Evolutionary conservation across 2,329 filamentous ascomycete species (phyloP).

Genomic region (Hypoxylon sp.): DNA sequence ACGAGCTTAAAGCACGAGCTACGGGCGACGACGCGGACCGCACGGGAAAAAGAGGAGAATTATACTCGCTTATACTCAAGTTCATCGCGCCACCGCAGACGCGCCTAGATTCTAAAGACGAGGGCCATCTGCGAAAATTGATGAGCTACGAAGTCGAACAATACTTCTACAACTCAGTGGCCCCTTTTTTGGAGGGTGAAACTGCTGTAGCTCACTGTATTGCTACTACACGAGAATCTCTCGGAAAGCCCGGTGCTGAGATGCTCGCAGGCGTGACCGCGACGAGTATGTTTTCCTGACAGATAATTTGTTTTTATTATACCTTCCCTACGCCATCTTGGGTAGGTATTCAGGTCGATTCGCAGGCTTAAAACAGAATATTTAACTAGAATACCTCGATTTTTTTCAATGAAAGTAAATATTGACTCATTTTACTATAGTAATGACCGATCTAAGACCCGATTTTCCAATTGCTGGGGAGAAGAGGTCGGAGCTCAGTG

Average conservation of each 20-base stretch:
- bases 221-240: slow-evolving; percentile 40
- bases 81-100: slow-evolving; percentile 67
- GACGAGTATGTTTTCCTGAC: slow-evolving; percentile 52
- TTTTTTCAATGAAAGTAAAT: neutral
- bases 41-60: slow-evolving; percentile 41
- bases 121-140: slow-evolving; percentile 76
- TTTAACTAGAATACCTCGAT: neutral
- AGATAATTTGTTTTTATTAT: neutral
- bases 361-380: neutral
- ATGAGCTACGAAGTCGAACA: slow-evolving; percentile 78
- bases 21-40: slow-evolving; percentile 41
- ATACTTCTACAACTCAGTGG: slow-evolving; percentile 73
- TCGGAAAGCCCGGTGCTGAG: slow-evolving; percentile 48
- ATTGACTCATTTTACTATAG: slow-evolving; percentile 15
- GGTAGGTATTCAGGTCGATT: neutral
- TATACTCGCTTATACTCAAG: slow-evolving; percentile 68
- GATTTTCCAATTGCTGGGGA: slow-evolving; percentile 70
- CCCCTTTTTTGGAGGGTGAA: slow-evolving; percentile 61
- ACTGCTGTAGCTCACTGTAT: slow-evolving; percentile 46
- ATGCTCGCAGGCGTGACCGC: slow-evolving; percentile 61
- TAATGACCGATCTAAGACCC: slow-evolving; percentile 70
- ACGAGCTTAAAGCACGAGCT: slow-evolving; percentile 64
- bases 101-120: slow-evolving; percentile 58
- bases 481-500: slow-evolving; percentile 64
- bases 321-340: neutral